phyloP scores from a whole-genome alignment of 768 basidiomycete species.

The Phlegmacium glaucopus region DNA sequence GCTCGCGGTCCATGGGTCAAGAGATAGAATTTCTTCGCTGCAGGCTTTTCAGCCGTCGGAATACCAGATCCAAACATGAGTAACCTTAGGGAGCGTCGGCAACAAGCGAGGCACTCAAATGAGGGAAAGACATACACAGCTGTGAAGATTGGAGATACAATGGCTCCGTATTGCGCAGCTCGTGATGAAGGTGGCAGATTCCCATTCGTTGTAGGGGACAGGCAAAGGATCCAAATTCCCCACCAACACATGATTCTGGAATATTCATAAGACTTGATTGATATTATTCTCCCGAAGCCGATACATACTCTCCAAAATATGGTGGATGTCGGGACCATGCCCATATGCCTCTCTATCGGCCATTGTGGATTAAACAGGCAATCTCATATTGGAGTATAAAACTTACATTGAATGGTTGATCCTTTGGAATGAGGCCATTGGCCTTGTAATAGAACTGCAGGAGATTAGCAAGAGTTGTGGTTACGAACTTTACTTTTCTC shows the following conservation, averaged over 20 bases:
- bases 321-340: constrained; percentile 62
- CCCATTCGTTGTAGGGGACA: constrained; percentile 55
- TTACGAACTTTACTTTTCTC: background rate
- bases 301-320: constrained; percentile 65
- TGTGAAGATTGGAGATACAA: constrained; percentile 64
- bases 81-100: constrained; percentile 28
- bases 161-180: constrained; percentile 56
- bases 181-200: constrained; percentile 36
- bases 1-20: constrained; percentile 41
- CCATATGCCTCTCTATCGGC: constrained; percentile 47
- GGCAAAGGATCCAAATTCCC: constrained; percentile 59
- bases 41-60: constrained; percentile 68
- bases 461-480: background rate
- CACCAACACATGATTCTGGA: constrained; percentile 59
- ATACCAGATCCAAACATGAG: constrained; percentile 67
- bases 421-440: constrained; percentile 42
- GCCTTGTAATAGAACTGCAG: constrained; percentile 50
- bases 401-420: constrained; percentile 43
- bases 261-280: background rate
- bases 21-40: constrained; percentile 56
- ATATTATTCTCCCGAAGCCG: constrained; percentile 1
- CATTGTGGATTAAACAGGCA: background rate
- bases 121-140: constrained; percentile 41
- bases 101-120: background rate
- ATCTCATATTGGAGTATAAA: background rate